These are phyloP conservation scores for Coemansia reversa DNA, from an alignment of 192 early-diverging fungal species.

Conservation along the genomic window DNA sequence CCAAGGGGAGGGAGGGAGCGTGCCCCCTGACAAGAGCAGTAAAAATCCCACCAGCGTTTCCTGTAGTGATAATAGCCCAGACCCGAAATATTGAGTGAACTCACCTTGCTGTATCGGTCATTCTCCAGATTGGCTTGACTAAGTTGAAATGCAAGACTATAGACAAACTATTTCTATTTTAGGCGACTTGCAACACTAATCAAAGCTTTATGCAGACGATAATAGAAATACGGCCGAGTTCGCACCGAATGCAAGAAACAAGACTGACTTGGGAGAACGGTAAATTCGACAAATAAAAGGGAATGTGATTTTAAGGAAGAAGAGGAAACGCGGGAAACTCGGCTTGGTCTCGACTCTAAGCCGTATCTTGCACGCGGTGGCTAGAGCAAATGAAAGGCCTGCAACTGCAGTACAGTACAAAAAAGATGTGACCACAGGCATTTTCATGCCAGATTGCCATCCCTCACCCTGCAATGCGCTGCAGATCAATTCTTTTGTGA, in stretches of 20 bases:
- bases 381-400: not conserved
- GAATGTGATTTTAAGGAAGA: not conserved
- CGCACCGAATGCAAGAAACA: conserved; percentile 2
- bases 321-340: not conserved
- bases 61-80: not conserved
- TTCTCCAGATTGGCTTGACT: conserved; percentile 12
- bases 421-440: not conserved
- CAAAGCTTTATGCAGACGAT: not conserved
- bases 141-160: not conserved
- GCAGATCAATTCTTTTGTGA: conserved; percentile 1
- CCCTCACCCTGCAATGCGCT: not conserved
- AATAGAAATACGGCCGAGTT: not conserved
- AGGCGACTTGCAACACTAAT: not conserved
- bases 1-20: not conserved
- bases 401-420: not conserved
- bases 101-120: conserved; percentile 39
- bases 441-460: not conserved
- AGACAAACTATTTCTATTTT: not conserved
- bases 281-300: conserved; percentile 2
- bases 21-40: not conserved
- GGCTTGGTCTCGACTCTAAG: not conserved
- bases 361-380: not conserved
- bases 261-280: not conserved
- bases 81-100: not conserved
- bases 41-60: not conserved